These are phyloP conservation scores for Penicillium thymicola DNA, from an alignment of 2,329 filamentous ascomycete genomes.

Conservation along the genomic window DNA sequence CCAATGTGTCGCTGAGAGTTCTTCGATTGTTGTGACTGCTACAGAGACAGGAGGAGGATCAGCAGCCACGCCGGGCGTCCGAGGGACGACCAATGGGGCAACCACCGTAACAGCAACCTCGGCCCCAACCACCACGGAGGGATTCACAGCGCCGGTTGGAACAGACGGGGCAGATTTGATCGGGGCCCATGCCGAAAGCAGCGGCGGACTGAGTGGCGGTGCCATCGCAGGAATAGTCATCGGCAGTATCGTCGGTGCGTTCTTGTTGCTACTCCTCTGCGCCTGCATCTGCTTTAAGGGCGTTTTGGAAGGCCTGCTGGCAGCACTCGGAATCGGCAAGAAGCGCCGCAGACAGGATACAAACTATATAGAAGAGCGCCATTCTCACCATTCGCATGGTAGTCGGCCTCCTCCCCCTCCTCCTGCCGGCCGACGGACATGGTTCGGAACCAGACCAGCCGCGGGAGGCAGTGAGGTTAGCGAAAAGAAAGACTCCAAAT, in stretches of 20 bases:
- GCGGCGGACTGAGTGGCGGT: slow-evolving; percentile 45
- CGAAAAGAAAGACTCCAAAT: slow-evolving; percentile 36
- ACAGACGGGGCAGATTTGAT: slow-evolving; percentile 41
- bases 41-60: slow-evolving; percentile 17
- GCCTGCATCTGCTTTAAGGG: slow-evolving; percentile 44
- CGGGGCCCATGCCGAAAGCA: slow-evolving; percentile 28
- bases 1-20: slow-evolving; percentile 42
- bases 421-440: slow-evolving; percentile 29
- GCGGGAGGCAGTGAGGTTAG: slow-evolving; percentile 27
- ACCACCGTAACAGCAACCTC: slow-evolving; percentile 45
- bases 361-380: slow-evolving; percentile 40
- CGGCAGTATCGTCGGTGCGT: slow-evolving; percentile 45
- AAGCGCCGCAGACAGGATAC: slow-evolving; percentile 38
- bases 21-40: slow-evolving; percentile 38
- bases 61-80: slow-evolving; percentile 37
- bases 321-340: slow-evolving; percentile 42
- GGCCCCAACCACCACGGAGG: slow-evolving; percentile 42
- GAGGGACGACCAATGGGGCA: slow-evolving; percentile 44
- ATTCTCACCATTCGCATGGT: slow-evolving; percentile 34
- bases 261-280: slow-evolving; percentile 46
- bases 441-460: slow-evolving; percentile 43
- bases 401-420: slow-evolving; percentile 26
- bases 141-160: slow-evolving; percentile 45
- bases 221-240: slow-evolving; percentile 53
- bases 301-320: slow-evolving; percentile 39